Evolutionary conservation across 108 stramenopile genomes (phyloP).

Genomic region (Nitzschia inconspicua): DNA sequence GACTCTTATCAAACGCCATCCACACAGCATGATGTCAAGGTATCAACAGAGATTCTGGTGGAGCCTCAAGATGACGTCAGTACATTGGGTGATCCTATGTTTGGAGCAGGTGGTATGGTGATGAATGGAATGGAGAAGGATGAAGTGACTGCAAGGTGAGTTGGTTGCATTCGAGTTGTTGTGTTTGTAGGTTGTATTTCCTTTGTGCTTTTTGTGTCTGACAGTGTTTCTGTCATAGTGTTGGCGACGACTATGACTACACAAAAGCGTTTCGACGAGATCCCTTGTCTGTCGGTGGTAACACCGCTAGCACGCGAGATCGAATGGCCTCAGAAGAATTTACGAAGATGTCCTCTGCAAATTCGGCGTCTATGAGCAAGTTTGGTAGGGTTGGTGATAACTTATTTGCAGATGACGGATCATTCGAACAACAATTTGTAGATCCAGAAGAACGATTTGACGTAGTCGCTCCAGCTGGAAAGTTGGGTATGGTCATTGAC

Average conservation of each 20-base stretch:
- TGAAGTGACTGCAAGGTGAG: slow-evolving; percentile 36
- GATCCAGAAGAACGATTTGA: slow-evolving; percentile 45
- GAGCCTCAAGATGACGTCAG: slow-evolving; percentile 79
- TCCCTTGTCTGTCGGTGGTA: background rate
- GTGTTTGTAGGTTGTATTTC: background rate
- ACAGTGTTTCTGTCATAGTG: slow-evolving; percentile 8
- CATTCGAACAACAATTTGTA: slow-evolving; percentile 55
- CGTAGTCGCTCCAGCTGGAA: slow-evolving; percentile 63
- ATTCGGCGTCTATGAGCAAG: slow-evolving; percentile 16
- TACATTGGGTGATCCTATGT: slow-evolving; percentile 80
- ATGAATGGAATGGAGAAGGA: slow-evolving; percentile 39
- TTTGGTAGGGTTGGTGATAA: slow-evolving; percentile 29
- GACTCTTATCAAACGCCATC: background rate
- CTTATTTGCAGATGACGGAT: slow-evolving; percentile 57
- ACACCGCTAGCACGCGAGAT: background rate
- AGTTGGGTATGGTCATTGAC: slow-evolving; percentile 86
- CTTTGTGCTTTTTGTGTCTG: background rate
- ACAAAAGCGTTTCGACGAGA: slow-evolving; percentile 34
- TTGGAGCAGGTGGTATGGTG: slow-evolving; percentile 55
- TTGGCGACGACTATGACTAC: slow-evolving; percentile 62
- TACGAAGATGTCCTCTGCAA: slow-evolving; percentile 19
- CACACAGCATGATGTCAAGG: background rate
- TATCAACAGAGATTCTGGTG: slow-evolving; percentile 41
- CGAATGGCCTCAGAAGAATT: slow-evolving; percentile 25
- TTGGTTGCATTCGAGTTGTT: background rate